These are phyloP conservation scores for Micromonas commoda DNA, from an alignment of 139 green algal species.

Conservation along the genomic window DNA sequence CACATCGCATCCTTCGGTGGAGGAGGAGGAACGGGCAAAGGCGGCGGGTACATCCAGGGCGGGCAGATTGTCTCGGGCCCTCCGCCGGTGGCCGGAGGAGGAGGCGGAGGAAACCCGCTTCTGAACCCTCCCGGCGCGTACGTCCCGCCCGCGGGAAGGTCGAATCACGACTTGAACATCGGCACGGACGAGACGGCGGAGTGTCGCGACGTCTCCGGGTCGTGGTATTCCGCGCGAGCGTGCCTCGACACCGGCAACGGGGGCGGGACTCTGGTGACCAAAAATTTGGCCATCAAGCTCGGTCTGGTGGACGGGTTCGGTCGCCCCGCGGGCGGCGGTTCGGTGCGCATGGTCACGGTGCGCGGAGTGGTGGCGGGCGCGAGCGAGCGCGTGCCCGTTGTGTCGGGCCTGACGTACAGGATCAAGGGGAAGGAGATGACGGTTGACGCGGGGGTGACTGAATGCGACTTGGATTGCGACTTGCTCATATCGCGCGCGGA, in stretches of 20 bases:
- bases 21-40: too few species aligned
- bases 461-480: background rate
- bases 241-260: constrained; percentile 14
- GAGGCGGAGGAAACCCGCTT: background rate
- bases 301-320: background rate
- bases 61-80: too few species aligned
- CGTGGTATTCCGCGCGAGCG: background rate
- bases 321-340: background rate
- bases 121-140: background rate
- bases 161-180: background rate
- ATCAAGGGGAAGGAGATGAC: constrained; percentile 8
- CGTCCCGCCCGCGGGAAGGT: background rate
- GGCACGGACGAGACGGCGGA: background rate
- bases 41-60: too few species aligned
- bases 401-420: background rate
- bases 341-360: background rate
- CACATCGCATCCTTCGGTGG: too few species aligned
- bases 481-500: background rate
- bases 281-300: background rate
- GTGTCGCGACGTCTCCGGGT: background rate
- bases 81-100: background rate
- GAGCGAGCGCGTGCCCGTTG: background rate
- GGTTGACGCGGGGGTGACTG: background rate
- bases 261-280: background rate
- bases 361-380: background rate